Conservation (phyloP, 129 eudicot species). For the Tagetes patula region DNA sequence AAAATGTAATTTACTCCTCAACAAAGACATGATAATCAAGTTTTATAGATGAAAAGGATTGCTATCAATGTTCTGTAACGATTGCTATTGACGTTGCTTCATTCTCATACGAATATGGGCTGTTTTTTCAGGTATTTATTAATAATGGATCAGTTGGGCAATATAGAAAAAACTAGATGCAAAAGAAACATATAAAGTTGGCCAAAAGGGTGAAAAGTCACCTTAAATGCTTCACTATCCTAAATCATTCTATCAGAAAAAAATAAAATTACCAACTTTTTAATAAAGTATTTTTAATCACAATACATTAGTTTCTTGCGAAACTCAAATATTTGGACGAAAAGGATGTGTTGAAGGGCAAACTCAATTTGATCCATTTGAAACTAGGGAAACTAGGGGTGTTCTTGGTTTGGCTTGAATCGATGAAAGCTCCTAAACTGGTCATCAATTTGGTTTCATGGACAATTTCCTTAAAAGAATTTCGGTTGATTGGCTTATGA, state of each 20-base stretch:
- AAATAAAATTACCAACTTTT: not conserved
- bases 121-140: not conserved
- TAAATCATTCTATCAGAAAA: not conserved
- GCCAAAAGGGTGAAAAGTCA: not conserved
- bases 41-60: not conserved
- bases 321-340: not conserved
- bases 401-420: not conserved
- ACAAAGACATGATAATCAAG: not conserved
- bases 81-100: not conserved
- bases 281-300: not conserved
- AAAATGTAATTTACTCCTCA: slow-evolving; percentile 4
- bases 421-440: not conserved
- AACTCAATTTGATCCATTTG: not conserved
- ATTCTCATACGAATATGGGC: not conserved
- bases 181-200: not conserved
- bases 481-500: not conserved
- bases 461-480: too few species aligned
- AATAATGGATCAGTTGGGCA: not conserved
- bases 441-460: not conserved
- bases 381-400: not conserved
- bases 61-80: not conserved
- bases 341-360: not conserved
- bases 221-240: not conserved
- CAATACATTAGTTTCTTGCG: not conserved
- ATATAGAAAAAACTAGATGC: not conserved